Conservation (phyloP, 2,329 filamentous ascomycete species). For the Trichoderma lentiforme region DNA sequence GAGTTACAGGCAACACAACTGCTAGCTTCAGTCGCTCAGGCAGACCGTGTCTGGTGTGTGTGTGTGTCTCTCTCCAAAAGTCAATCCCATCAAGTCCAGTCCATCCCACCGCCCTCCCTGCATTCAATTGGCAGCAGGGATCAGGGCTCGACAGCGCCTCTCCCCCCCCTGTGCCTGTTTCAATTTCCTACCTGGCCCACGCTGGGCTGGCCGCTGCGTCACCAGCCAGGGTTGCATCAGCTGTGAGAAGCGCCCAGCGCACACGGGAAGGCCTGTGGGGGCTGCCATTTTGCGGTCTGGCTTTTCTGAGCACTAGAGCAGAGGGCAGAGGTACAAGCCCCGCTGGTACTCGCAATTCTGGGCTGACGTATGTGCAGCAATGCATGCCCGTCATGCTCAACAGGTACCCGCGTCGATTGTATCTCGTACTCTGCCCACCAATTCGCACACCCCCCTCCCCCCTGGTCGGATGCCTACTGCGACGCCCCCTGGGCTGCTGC, state of each 20-base stretch:
- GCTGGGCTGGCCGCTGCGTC: slow-evolving; percentile 21
- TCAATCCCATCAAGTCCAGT: not conserved
- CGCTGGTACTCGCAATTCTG: slow-evolving; percentile 14
- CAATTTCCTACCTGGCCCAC: slow-evolving; percentile 23
- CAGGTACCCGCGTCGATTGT: not conserved
- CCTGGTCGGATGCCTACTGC: not conserved
- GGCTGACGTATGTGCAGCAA: slow-evolving; percentile 19
- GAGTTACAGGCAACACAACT: not conserved
- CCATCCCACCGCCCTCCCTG: slow-evolving; percentile 4
- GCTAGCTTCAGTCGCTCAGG: not conserved
- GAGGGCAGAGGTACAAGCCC: slow-evolving; percentile 16
- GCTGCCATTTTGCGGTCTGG: slow-evolving; percentile 16
- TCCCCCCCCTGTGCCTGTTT: slow-evolving; percentile 20
- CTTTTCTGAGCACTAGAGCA: not conserved
- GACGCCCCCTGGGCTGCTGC: not conserved
- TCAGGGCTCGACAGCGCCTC: slow-evolving; percentile 8
- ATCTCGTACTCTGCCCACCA: not conserved
- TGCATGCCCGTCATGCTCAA: slow-evolving; percentile 9
- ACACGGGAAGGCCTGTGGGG: slow-evolving; percentile 16
- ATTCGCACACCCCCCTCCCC: not conserved
- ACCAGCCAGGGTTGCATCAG: slow-evolving; percentile 14
- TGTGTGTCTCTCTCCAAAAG: not conserved
- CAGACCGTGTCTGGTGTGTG: not conserved
- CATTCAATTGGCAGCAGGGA: slow-evolving; percentile 9
- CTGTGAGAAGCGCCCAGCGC: slow-evolving; percentile 13